A percentile compares a stretch with the other conserved stretches of the same genome.
These are phyloP conservation scores for Arthrinium puccinioides DNA, from an alignment of 2,329 filamentous ascomycete genomes.

Conservation along the genomic window DNA sequence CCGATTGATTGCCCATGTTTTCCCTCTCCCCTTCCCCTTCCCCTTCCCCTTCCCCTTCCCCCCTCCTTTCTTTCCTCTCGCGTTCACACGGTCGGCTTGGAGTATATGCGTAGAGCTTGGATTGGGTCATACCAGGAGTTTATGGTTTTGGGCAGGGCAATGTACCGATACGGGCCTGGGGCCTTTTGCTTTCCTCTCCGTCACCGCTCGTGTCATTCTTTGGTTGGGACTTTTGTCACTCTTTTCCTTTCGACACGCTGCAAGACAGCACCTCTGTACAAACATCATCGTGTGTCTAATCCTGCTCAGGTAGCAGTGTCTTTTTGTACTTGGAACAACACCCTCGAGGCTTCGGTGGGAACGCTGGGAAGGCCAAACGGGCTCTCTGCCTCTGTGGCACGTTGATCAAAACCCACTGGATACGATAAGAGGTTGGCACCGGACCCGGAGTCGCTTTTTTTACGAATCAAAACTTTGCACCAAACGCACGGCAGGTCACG, in stretches of 20 bases:
- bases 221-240: no score
- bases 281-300: slow-evolving; percentile 10
- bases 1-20: no score
- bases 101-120: slow-evolving; percentile 9
- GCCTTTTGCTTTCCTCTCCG: slow-evolving; percentile 11
- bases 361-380: slow-evolving; percentile 10
- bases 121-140: slow-evolving; percentile 26
- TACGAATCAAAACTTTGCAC: no score
- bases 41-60: no score
- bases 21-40: no score
- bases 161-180: slow-evolving; percentile 8
- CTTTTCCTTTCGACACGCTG: not conserved
- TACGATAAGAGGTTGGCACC: no score
- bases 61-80: slow-evolving; percentile 9
- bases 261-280: no score
- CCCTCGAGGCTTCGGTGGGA: no score
- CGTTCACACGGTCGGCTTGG: slow-evolving; percentile 2
- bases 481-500: no score
- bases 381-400: slow-evolving; percentile 8
- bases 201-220: slow-evolving; percentile 5
- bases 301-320: slow-evolving; percentile 13
- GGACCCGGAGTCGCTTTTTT: no score
- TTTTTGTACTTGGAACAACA: no score
- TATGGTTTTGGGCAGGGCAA: slow-evolving; percentile 13
- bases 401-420: no score